phyloP scores from a whole-genome alignment of 2,329 filamentous ascomycete species.

The Botrytis cinerea region DNA sequence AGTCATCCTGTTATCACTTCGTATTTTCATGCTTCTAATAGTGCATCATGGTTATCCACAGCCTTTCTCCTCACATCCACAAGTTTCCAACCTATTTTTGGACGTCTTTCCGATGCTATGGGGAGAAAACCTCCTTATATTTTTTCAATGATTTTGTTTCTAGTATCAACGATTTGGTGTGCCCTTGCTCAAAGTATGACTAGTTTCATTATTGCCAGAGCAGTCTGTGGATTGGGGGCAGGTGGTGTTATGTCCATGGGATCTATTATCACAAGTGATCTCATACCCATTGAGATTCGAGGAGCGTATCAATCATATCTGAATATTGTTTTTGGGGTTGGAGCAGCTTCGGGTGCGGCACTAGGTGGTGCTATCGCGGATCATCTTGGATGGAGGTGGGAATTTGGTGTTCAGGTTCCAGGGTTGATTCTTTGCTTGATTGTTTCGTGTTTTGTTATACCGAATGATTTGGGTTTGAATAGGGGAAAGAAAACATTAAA shows the following conservation, averaged over 20 bases:
- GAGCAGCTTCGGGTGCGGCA: conserved; percentile 62
- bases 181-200: conserved; percentile 65
- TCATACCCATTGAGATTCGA: conserved; percentile 66
- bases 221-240: conserved; percentile 71
- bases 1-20: conserved; percentile 80
- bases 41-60: conserved; percentile 80
- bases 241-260: conserved; percentile 70
- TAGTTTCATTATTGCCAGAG: conserved; percentile 70
- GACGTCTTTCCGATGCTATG: conserved; percentile 71
- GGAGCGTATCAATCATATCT: conserved; percentile 73
- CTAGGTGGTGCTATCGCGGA: conserved; percentile 71
- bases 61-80: conserved; percentile 77
- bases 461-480: conserved; percentile 53
- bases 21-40: conserved; percentile 75
- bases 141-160: conserved; percentile 62
- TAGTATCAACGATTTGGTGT: conserved; percentile 68
- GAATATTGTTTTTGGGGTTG: conserved; percentile 64
- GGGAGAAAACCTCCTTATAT: conserved; percentile 69
- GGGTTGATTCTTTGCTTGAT: conserved; percentile 50
- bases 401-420: conserved; percentile 64
- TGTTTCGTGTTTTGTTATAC: conserved; percentile 52
- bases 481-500: conserved; percentile 48
- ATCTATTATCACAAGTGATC: conserved; percentile 70
- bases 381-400: conserved; percentile 71
- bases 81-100: conserved; percentile 73